Evolutionary conservation across 2,329 filamentous ascomycete species (phyloP).

Genomic region (Sporothrix phasma): DNA sequence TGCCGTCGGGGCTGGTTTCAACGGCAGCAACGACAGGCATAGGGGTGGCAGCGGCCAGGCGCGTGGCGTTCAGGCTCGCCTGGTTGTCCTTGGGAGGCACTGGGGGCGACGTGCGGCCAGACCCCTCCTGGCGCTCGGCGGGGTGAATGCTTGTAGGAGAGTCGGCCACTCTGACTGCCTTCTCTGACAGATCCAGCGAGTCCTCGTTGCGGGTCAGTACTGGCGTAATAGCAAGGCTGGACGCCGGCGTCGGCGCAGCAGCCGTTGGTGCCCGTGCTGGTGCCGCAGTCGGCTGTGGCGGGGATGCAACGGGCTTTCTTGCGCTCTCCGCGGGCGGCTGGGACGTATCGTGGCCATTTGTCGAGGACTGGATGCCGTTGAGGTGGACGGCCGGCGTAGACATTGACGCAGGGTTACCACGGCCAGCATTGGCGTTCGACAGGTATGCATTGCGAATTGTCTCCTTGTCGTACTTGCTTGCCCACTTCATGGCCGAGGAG

Average conservation of each 20-base stretch:
- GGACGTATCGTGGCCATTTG: background rate
- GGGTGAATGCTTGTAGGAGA: slow-evolving; percentile 28
- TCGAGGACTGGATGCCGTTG: slow-evolving; percentile 10
- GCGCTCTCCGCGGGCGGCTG: background rate
- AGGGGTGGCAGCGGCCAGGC: slow-evolving; percentile 32
- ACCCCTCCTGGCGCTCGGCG: slow-evolving; percentile 18
- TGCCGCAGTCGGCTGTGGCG: background rate
- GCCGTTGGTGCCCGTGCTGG: background rate
- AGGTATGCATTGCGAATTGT: slow-evolving; percentile 79
- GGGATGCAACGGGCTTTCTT: slow-evolving; percentile 6
- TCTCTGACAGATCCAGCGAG: slow-evolving; percentile 26
- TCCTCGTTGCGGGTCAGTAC: slow-evolving; percentile 1
- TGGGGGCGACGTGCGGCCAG: slow-evolving; percentile 23
- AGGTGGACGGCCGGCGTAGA: slow-evolving; percentile 14
- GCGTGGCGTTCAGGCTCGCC: slow-evolving; percentile 27
- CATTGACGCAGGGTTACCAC: slow-evolving; percentile 34
- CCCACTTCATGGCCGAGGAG: slow-evolving; percentile 93
- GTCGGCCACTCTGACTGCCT: slow-evolving; percentile 25
- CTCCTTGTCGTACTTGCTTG: slow-evolving; percentile 87
- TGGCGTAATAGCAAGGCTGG: background rate
- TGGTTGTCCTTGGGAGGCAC: slow-evolving; percentile 30
- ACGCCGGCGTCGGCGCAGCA: background rate
- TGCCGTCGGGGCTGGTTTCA: slow-evolving; percentile 35
- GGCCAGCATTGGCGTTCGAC: slow-evolving; percentile 60
- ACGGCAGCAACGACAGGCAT: slow-evolving; percentile 25